Conservation (phyloP, 2,329 filamentous ascomycete species). For the Chaetomium sp. region DNA sequence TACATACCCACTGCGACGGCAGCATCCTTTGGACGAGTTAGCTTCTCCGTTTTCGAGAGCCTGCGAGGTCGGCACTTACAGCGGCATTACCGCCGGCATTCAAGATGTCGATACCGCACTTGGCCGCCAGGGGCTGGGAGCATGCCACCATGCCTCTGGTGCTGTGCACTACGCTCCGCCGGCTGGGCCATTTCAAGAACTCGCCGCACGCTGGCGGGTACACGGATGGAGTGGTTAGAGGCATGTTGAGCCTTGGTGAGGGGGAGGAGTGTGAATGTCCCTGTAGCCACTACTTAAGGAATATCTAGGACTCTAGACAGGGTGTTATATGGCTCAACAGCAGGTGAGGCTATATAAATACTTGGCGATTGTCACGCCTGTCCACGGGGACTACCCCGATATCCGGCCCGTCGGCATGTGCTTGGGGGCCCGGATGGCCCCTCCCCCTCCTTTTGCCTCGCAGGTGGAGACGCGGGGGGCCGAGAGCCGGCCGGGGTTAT, state of each 20-base stretch:
- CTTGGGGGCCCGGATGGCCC: slow-evolving; percentile 2
- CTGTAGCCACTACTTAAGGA: neutral
- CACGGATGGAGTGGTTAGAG: slow-evolving; percentile 50
- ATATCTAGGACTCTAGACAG: too few relatives aligned
- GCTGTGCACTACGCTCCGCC: slow-evolving; percentile 90
- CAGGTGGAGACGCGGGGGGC: slow-evolving; percentile 21
- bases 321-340: neutral
- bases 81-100: slow-evolving; percentile 89
- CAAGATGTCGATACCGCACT: slow-evolving; percentile 84
- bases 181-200: slow-evolving; percentile 71
- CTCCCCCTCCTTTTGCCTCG: slow-evolving; percentile 2
- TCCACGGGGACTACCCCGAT: neutral
- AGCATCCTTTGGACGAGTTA: neutral
- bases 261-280: neutral
- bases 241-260: slow-evolving; percentile 43
- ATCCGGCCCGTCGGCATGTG: slow-evolving; percentile 16
- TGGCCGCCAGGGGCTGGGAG: slow-evolving; percentile 85
- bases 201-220: slow-evolving; percentile 50
- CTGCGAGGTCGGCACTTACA: slow-evolving; percentile 54
- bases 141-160: slow-evolving; percentile 89
- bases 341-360: neutral
- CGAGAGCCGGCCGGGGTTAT: slow-evolving; percentile 21
- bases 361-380: neutral
- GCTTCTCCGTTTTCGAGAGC: too few relatives aligned
- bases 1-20: neutral